Base-by-base conservation (phyloP, 2,329 filamentous ascomycete species). In the Pseudopithomyces maydicus region DNA sequence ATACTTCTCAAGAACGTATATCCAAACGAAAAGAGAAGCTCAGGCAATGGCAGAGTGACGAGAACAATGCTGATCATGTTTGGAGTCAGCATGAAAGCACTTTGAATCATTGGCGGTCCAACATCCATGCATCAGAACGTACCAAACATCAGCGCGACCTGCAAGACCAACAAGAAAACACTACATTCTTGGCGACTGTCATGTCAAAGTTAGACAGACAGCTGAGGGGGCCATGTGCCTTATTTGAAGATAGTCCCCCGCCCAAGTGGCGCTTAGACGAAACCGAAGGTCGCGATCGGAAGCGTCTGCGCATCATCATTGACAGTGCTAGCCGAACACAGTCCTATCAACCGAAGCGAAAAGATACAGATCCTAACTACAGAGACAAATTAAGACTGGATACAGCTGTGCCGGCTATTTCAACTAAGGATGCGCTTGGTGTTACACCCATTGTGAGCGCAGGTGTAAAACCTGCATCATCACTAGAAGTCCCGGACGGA, bases 131-230 rank as follows among this genome's bases (percentile, higher is more conserved):
- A 47, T 92, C 94, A 0, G 95, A 99, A 73, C 89, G 95, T 63
- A 85, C 94, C 70, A 98, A 97, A 73, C 89, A 96, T 63, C 94
- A 98, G 73, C 85, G 95, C 59, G 84, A 91, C 15, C 79, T 92
- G 52, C 95, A 99, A 75, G 96, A 99, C 68, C 91, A 97, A 68
- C 92, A 97, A 66, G 95, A 99, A 71, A 94, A 93, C 68, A 84
- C 91, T 56, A 83, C 84, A 1, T 97, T 92, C 71, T 84, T 96
- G 58, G 85, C 86, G 41, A 87, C 90, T 0, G 84, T 88, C 0
- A 92, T 95, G 71, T 84, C 85, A 5, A 92, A 89, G 69, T 89
- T 98, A 78, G 88, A 94, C 56, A 83, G 88, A 54, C 89, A 94
- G 56, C 79, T 97, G 54, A 85, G 85, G 61, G 86, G 92, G 19